These are phyloP conservation scores for Paxillus involutus DNA, from an alignment of 768 basidiomycete genomes.

Conservation along the genomic window DNA sequence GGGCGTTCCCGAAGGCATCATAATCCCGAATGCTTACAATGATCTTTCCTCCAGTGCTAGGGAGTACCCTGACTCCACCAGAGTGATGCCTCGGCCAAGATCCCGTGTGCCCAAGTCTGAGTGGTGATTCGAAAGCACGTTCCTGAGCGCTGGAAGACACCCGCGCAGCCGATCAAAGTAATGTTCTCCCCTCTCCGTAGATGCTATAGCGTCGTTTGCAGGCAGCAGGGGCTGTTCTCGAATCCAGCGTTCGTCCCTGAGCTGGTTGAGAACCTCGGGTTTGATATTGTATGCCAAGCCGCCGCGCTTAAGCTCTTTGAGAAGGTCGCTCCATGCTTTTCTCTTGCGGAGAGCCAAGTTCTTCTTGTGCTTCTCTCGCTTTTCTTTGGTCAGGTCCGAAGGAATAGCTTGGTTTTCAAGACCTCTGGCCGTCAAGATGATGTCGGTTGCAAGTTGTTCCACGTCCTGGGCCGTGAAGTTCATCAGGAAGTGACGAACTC, in stretches of 20 bases:
- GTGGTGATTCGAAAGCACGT: conserved; percentile 67
- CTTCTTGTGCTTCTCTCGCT: conserved; percentile 64
- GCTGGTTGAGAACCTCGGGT: conserved; percentile 61
- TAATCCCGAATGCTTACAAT: conserved; percentile 48
- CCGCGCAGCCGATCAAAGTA: conserved; percentile 68
- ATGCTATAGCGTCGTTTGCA: conserved; percentile 15
- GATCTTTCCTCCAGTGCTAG: conserved; percentile 62
- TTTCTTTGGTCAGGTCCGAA: conserved; percentile 42
- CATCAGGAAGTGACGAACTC: conserved; percentile 43
- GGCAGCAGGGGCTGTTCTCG: conserved; percentile 56
- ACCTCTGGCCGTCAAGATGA: conserved; percentile 60
- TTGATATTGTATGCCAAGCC: conserved; percentile 76
- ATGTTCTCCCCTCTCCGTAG: conserved; percentile 47
- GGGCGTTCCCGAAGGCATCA: background rate
- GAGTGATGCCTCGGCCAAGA: conserved; percentile 71
- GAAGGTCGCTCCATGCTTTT: conserved; percentile 86
- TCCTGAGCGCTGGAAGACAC: conserved; percentile 65
- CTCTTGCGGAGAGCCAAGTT: conserved; percentile 78
- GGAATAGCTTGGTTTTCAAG: conserved; percentile 52
- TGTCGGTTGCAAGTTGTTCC: conserved; percentile 57
- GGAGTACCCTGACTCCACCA: conserved; percentile 77
- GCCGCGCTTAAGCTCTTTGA: conserved; percentile 81
- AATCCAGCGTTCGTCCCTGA: conserved; percentile 59
- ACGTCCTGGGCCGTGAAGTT: conserved; percentile 41
- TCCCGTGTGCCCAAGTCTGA: conserved; percentile 85